A percentile compares a stretch with the other conserved stretches of the same genome.
Conservation (phyloP, 2,329 filamentous ascomycete species). For the Fusarium miscanthi region DNA sequence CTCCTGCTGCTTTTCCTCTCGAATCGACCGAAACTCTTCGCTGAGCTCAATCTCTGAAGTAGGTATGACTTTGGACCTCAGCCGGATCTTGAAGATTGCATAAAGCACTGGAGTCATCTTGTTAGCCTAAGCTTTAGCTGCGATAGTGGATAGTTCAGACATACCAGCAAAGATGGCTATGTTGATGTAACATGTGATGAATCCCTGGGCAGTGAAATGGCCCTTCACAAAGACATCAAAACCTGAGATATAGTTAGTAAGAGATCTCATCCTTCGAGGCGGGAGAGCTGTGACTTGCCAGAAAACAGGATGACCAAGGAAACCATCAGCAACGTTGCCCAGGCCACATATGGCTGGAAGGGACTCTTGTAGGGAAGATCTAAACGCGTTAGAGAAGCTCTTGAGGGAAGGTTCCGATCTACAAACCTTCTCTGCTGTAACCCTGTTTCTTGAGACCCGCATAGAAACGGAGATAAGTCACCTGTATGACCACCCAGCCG, state of each 20-base stretch:
- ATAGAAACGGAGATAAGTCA: background rate
- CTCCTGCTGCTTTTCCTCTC: background rate
- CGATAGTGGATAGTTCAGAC: fast-evolving
- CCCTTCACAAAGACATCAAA: background rate
- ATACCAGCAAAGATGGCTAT: background rate
- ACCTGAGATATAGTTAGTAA: fast-evolving
- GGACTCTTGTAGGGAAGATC: background rate
- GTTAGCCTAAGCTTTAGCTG: fast-evolving
- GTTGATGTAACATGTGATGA: background rate
- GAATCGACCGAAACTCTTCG: background rate
- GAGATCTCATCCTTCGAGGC: fast-evolving
- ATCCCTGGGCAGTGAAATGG: background rate
- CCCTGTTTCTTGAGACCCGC: background rate
- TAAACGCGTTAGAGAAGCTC: background rate
- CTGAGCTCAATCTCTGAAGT: background rate
- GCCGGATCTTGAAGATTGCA: background rate
- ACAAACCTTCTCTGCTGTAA: background rate
- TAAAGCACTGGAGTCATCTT: fast-evolving
- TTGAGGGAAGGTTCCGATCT: fast-evolving
- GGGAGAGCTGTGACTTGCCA: background rate
- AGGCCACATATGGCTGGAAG: background rate
- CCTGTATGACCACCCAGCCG: background rate
- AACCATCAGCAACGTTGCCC: background rate
- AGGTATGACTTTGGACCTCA: background rate
- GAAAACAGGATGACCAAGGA: background rate